Base-by-base conservation (phyloP, 805 yeast species). In the Candida xyloterini region DNA sequence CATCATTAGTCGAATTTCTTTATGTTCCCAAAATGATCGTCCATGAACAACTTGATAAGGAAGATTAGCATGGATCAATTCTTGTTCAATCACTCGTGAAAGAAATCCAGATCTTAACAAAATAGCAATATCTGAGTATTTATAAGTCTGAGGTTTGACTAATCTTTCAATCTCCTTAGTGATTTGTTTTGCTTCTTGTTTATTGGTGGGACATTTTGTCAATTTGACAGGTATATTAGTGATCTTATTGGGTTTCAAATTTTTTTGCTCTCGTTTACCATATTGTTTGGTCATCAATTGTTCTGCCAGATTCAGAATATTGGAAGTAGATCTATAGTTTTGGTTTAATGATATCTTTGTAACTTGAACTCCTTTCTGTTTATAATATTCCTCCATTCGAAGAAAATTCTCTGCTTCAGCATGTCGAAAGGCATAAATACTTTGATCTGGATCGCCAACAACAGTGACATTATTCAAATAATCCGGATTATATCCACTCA, bases 391-490 rank as follows among this genome's bases (percentile, higher is more conserved):
- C 28, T 63, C 59, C 85, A 88, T 78, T 10, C 66, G 65, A 28
- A 63, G 63, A 51, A 90, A 86, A 52, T 85, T 89, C 13, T 68
- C 64, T 1, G 82, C 69, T 25, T 79, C 78, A 0, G 97, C 97
- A 52, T 82, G 79, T 44, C 98, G 68, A 51, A 91, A 91, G 0
- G 83, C 88, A 59, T 93, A 91, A 15, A 91, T 91, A 55, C 95
- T 82, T 61, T 91, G 99, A 60, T 93, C 96, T 0, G 96, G 96
- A 56, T 91, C 99, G 1, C 99, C 99, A 2, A 91, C 97, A 1
- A 89, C 81, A 0, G 97, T 86, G 7, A 91, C 73, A 42, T 81
- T 81, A 44, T 78, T 57, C 26, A 67, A 69, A 14, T 55, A 37
- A 14, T 62, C 58, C 3, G 60, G 52, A 27, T 73, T 66, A 42